Evolutionary conservation across 1,284 basidiomycete genomes (phyloP), one percentile per base, ranked within the genome.

Genomic region (Anthracocystis panici-leucophaei): DNA sequence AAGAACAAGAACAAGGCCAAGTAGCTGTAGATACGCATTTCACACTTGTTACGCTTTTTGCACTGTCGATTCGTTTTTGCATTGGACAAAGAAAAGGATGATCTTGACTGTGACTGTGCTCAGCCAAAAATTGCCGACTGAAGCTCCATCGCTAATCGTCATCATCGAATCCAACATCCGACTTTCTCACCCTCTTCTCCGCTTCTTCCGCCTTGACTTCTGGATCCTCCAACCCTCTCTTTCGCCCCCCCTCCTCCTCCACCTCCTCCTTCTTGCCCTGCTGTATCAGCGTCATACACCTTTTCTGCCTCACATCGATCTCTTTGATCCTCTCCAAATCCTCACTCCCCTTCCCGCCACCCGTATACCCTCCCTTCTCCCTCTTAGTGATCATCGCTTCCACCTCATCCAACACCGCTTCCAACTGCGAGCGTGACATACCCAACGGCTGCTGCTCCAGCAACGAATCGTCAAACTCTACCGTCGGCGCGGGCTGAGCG

Each of bases 361-460:
- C 65, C 8, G 71, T 67, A 27, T 64, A 63, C 1, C 70, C 75
- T 18, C 70, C 57, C 18, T 35, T 38, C 55, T 73, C 68, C 12
- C 62, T 27, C 16, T 16, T 16, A 3, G 27, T 48, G 60, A 74
- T 57, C 2, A 78, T 20, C 12, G 40, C 49, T n/a, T 70, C 64
- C 10, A 78, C 72, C 42, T 57, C 52, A 21, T 75, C 88, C 42
- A 97, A 88, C 81, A 91, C 90, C 62, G 87, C 87, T 74, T 92
- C 89, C 23, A 95, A 89, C 31, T 91, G 89, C 3, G 88, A 82
- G 59, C 88, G 89, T 1, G 91, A 90, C 79, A 75, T 70, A 11
- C 62, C 65, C 20, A 73, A 58, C 3, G 55, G 77, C 56, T 75
- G 70, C 21, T 31, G n/a, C 3, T 41, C 42, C 21, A 76, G 52